Conservation (phyloP, 495 filamentous ascomycete genomes). For the Aspergillus indologenus region DNA sequence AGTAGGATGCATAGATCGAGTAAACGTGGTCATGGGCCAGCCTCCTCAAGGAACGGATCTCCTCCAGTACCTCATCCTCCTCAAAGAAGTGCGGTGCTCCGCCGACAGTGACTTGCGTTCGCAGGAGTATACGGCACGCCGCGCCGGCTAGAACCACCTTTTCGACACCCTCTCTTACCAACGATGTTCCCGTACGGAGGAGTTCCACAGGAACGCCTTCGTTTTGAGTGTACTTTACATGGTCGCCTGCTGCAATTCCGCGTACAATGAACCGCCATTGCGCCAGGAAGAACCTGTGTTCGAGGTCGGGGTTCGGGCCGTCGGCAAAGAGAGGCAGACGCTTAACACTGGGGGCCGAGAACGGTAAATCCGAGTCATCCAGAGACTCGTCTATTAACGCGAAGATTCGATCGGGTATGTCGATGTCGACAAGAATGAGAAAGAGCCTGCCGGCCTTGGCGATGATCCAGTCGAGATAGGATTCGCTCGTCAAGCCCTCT, state of each 20-base stretch:
- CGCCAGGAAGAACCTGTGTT: conserved; percentile 71
- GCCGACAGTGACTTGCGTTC: conserved; percentile 68
- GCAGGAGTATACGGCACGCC: conserved; percentile 54
- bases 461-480: conserved; percentile 91
- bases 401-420: conserved; percentile 81
- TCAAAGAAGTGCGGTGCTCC: conserved; percentile 55
- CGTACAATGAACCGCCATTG: conserved; percentile 81
- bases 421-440: conserved; percentile 75
- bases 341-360: conserved; percentile 68
- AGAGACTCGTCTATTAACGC: conserved; percentile 78
- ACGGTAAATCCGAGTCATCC: conserved; percentile 85
- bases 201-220: conserved; percentile 80
- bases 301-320: conserved; percentile 57
- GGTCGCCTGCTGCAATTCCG: conserved; percentile 64
- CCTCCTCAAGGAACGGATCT: conserved; percentile 59
- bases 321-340: conserved; percentile 58
- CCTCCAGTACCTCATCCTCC: conserved; percentile 64
- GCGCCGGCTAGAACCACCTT: conserved; percentile 57
- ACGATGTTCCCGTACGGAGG: conserved; percentile 51
- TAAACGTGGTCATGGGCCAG: conserved; percentile 76
- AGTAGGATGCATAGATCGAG: conserved; percentile 80
- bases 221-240: conserved; percentile 69
- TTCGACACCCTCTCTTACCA: conserved; percentile 53
- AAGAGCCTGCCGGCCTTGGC: conserved; percentile 75
- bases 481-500: conserved; percentile 84